These are phyloP conservation scores for Fragilariopsis cylindrus DNA, from an alignment of 108 stramenopile genomes.

Conservation along the genomic window DNA sequence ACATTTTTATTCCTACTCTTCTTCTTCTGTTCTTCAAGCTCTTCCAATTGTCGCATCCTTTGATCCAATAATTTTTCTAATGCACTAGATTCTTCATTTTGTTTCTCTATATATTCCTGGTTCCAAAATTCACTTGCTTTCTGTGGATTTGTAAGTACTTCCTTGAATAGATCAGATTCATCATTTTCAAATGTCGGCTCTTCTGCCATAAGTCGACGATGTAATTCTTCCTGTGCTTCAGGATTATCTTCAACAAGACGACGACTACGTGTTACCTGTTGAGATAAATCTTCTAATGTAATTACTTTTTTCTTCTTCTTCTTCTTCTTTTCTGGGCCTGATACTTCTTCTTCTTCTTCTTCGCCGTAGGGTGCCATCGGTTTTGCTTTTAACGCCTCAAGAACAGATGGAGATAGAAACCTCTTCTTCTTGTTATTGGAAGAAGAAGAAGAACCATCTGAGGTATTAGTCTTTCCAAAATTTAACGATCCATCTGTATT, in stretches of 20 bases:
- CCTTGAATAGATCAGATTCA: constrained; percentile 1
- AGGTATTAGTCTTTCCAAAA: not conserved
- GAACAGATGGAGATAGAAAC: not conserved
- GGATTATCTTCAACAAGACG: constrained; percentile 1
- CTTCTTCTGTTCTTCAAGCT: not conserved
- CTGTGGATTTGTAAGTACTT: constrained; percentile 6
- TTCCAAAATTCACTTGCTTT: constrained; percentile 17
- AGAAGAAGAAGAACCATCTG: not conserved
- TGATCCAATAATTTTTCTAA: constrained; percentile 13
- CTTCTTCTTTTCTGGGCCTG: not conserved
- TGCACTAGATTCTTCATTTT: not conserved
- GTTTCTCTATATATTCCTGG: constrained; percentile 15
- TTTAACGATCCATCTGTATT: constrained; percentile 18
- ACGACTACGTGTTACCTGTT: not conserved
- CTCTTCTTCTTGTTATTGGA: not conserved
- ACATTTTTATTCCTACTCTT: not conserved
- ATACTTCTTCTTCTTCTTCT: not conserved
- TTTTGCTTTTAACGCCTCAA: not conserved
- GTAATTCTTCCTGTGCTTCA: constrained; percentile 17
- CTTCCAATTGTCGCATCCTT: constrained; percentile 4
- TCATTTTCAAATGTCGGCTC: not conserved
- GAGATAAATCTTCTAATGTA: constrained; percentile 4
- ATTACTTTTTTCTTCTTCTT: not conserved
- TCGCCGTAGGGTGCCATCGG: constrained; percentile 18
- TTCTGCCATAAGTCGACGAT: constrained; percentile 19